Base-by-base conservation (phyloP, 2,329 filamentous ascomycete genomes). In the Bipolaris victoriae region DNA sequence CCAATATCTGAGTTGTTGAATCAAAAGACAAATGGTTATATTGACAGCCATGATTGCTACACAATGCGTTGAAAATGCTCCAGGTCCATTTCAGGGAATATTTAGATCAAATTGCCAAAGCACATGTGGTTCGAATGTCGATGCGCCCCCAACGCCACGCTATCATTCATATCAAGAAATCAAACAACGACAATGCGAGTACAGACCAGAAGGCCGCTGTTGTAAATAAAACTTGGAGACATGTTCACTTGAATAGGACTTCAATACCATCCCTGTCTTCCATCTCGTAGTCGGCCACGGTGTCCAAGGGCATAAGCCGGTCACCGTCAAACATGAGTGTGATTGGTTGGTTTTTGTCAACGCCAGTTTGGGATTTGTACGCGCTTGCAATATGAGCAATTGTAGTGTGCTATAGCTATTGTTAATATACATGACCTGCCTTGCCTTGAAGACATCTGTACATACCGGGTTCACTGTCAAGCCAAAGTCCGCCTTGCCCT, bases 401-500 rank as follows among this genome's bases (percentile, higher is more conserved):
- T 0, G 68, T 70, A 1, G 73, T 74, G 15, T 71, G 60, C 68
- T 76, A 49, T 39, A 24, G 20, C 4, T 10, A 22, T 37, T 31
- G 53, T 69, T 51, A 71, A 62, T 35, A 18, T 29, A 29, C 26
- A 18, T 7, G 24, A n/a, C 5, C 29, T 20, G 26, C 20, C n/a
- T 33, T 20, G 45, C 29, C 18, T 24, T 36, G 1, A 11, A 26
- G 39, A 26, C 7, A 16, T 13, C 20, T 43, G 9, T 24, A 73
- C 80, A 61, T 74, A 83, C 81, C 56, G 77, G 74, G 44, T 77
- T 77, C 11, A 82, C 80, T 40, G 71, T 80, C 35, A 87, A 74
- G 65, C 78, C 82, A 62, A 83, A 81, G 35, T 86, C 81, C 9
- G 77, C 72, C 41, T 79, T 73, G 2, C 78, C 81, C 52, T 81